Evolutionary conservation across 2,329 filamentous ascomycete species (phyloP).

Genomic region (Tricladium varicosporioides): DNA sequence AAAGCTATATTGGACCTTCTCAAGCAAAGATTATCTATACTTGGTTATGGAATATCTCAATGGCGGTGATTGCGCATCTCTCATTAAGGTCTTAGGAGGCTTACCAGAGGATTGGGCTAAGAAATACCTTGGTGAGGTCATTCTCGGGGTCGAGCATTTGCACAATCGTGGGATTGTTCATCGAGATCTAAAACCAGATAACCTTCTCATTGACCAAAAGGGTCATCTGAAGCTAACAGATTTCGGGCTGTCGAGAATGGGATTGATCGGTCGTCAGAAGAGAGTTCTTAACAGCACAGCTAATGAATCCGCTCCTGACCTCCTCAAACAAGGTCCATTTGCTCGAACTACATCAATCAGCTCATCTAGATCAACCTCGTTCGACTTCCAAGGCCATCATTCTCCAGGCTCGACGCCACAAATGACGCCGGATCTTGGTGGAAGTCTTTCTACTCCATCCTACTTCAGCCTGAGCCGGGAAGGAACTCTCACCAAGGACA

Average conservation of each 20-base stretch:
- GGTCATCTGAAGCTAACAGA: conserved; percentile 96
- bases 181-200: conserved; percentile 94
- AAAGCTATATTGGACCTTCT: conserved; percentile 99
- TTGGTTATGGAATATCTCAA: conserved; percentile 99
- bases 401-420: conserved; percentile 85
- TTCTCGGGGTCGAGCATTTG: conserved; percentile 94
- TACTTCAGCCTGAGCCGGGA: conserved; percentile 81
- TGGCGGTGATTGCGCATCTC: conserved; percentile 91
- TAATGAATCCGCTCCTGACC: conserved; percentile 83
- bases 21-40: conserved; percentile 98
- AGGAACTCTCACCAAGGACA: conserved; percentile 55
- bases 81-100: conserved; percentile 91
- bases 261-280: conserved; percentile 93
- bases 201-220: conserved; percentile 93
- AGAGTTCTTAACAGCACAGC: conserved; percentile 76
- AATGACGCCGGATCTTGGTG: conserved; percentile 73
- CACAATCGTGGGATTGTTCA: conserved; percentile 95
- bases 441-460: conserved; percentile 76
- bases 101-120: conserved; percentile 97
- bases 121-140: conserved; percentile 94
- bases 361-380: conserved; percentile 89
- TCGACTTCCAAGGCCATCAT: conserved; percentile 76
- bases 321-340: conserved; percentile 90
- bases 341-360: conserved; percentile 79
- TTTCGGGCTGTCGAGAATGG: conserved; percentile 96